A percentile compares a stretch with the other conserved stretches of the same genome.
phyloP scores from a whole-genome alignment of 441 rosid species.

The Bruguiera hainesii region DNA sequence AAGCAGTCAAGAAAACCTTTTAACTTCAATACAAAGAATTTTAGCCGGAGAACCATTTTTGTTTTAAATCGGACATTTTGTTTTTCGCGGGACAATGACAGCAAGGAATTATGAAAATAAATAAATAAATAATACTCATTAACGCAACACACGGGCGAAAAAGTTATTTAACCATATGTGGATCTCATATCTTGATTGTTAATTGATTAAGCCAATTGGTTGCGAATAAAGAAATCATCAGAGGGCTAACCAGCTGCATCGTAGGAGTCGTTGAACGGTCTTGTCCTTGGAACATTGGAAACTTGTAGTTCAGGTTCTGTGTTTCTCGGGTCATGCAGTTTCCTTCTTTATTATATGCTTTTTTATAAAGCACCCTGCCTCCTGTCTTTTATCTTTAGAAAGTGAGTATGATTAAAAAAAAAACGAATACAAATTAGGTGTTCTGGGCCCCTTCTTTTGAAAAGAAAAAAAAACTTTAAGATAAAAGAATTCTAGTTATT shows the following conservation, averaged over 20 bases:
- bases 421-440: too few species aligned
- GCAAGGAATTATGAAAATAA: background rate
- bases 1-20: slow-evolving; percentile 14
- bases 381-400: too few species aligned
- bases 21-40: slow-evolving; percentile 51
- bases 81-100: background rate
- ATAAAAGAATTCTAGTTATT: too few species aligned
- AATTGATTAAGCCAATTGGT: background rate
- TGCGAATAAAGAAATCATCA: background rate
- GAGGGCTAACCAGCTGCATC: background rate
- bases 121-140: background rate
- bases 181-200: background rate
- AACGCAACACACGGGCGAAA: background rate
- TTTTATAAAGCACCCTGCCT: too few species aligned
- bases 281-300: too few species aligned
- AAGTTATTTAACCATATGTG: background rate
- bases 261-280: background rate
- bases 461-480: too few species aligned
- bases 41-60: background rate
- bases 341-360: too few species aligned
- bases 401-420: too few species aligned
- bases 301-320: too few species aligned
- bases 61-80: background rate
- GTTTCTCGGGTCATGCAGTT: too few species aligned
- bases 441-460: too few species aligned